A percentile compares a stretch with the other conserved stretches of the same genome.
Conservation (phyloP, 257 asterid species). For the Solanum rostratum region DNA sequence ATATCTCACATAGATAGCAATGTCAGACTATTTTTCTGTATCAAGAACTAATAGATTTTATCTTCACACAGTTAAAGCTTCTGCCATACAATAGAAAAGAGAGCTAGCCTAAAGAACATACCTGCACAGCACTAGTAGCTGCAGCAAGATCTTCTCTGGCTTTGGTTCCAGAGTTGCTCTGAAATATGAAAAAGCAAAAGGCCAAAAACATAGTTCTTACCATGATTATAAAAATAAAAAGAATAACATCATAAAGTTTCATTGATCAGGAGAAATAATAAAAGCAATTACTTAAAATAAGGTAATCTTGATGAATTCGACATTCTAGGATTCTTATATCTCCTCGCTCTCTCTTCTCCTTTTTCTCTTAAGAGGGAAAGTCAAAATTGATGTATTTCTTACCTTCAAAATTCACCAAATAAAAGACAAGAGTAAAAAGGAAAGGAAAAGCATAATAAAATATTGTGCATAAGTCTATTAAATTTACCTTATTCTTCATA, state of each 20-base stretch:
- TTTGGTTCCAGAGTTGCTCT: conserved; percentile 98
- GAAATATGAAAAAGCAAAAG: background rate
- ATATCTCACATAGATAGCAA: background rate
- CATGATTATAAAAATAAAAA: background rate
- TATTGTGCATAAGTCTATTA: background rate
- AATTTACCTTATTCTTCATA: background rate
- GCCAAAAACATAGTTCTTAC: background rate
- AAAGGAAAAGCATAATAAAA: background rate
- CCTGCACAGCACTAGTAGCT: conserved; percentile 94
- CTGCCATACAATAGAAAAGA: conserved; percentile 1
- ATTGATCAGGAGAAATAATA: background rate
- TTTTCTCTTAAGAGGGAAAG: background rate
- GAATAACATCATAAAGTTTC: background rate
- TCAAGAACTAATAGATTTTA: background rate
- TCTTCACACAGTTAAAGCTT: background rate
- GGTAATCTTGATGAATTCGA: background rate
- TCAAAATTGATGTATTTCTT: background rate
- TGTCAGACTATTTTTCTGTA: background rate
- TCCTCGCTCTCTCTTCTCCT: background rate
- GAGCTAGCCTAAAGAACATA: conserved; percentile 16
- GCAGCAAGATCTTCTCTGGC: conserved; percentile 98
- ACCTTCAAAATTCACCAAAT: background rate
- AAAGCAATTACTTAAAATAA: background rate
- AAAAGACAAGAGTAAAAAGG: background rate
- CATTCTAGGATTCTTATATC: background rate